Percentiles rank a stretch among this genome's conserved stretches.
Conservation (phyloP, 2,329 filamentous ascomycete species). For the Chaetomiaceae sp. region DNA sequence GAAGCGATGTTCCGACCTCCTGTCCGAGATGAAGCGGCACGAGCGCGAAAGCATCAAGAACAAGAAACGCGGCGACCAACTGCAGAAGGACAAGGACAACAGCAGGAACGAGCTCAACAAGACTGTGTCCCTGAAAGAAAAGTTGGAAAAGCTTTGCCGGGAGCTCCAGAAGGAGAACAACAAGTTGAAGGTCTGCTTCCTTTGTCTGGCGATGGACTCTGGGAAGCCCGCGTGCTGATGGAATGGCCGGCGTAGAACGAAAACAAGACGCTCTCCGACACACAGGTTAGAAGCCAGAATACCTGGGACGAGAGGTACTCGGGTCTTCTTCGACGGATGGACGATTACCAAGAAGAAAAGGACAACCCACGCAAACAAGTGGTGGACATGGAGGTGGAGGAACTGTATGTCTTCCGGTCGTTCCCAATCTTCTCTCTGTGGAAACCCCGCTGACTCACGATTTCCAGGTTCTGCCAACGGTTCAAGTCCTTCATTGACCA, state of each 20-base stretch:
- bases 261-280: constrained; percentile 85
- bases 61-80: constrained; percentile 87
- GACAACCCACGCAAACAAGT: constrained; percentile 76
- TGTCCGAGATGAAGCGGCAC: constrained; percentile 91
- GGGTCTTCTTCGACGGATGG: constrained; percentile 73
- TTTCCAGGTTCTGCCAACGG: constrained; percentile 67
- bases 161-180: constrained; percentile 97
- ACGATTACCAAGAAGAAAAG: constrained; percentile 83
- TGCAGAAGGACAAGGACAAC: constrained; percentile 96
- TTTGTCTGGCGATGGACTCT: not conserved
- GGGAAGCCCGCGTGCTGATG: constrained; percentile 13
- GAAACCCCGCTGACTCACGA: too few species aligned
- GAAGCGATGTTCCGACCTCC: constrained; percentile 83
- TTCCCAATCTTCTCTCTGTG: too few species aligned
- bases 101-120: constrained; percentile 84
- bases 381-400: constrained; percentile 82
- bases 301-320: constrained; percentile 84
- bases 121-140: constrained; percentile 86
- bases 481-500: constrained; percentile 96
- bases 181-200: constrained; percentile 72
- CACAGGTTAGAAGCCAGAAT: constrained; percentile 73
- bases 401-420: constrained; percentile 67
- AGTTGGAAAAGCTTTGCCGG: constrained; percentile 90
- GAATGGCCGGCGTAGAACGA: constrained; percentile 61
- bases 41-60: constrained; percentile 93